Percentiles rank a stretch among this genome's conserved stretches.
Evolutionary conservation across 768 basidiomycete species (phyloP).

Genomic region (Mycena epipterygia): DNA sequence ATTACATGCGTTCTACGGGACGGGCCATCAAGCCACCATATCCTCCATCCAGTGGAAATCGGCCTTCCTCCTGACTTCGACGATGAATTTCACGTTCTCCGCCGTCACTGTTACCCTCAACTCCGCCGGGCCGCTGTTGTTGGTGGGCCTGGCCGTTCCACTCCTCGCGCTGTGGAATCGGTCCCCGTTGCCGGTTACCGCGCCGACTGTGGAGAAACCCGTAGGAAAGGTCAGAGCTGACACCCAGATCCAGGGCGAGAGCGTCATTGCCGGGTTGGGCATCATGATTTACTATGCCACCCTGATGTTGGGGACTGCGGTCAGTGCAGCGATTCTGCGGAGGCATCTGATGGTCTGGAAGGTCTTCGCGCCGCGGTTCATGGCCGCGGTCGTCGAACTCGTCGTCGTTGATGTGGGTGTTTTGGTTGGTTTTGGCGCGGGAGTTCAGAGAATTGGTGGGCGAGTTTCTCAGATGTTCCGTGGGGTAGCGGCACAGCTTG

Average conservation of each 20-base stretch:
- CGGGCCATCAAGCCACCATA: constrained; percentile 93
- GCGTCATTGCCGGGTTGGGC: constrained; percentile 69
- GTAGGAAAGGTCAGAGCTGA: constrained; percentile 39
- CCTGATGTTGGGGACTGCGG: constrained; percentile 77
- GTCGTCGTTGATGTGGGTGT: constrained; percentile 80
- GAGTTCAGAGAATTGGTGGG: constrained; percentile 59
- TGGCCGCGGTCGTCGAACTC: constrained; percentile 78
- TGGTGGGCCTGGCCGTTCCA: constrained; percentile 76
- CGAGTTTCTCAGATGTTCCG: constrained; percentile 45
- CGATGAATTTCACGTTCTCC: constrained; percentile 79
- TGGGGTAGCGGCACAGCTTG: constrained; percentile 7
- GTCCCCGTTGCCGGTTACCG: constrained; percentile 62
- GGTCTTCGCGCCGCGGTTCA: constrained; percentile 96
- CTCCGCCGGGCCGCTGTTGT: constrained; percentile 78
- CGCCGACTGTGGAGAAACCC: neutral
- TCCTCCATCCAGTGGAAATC: constrained; percentile 96
- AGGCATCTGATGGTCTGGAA: constrained; percentile 99
- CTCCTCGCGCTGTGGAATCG: constrained; percentile 89
- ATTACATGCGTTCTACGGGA: constrained; percentile 83
- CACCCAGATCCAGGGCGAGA: constrained; percentile 53
- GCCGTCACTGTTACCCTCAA: constrained; percentile 83
- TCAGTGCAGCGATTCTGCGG: constrained; percentile 80
- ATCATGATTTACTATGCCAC: constrained; percentile 78
- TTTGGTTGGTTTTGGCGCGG: constrained; percentile 72
- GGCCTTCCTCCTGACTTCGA: constrained; percentile 85